These are phyloP conservation scores for Exutisphaerella laricina DNA, from an alignment of 2,329 filamentous ascomycete genomes.

Conservation along the genomic window DNA sequence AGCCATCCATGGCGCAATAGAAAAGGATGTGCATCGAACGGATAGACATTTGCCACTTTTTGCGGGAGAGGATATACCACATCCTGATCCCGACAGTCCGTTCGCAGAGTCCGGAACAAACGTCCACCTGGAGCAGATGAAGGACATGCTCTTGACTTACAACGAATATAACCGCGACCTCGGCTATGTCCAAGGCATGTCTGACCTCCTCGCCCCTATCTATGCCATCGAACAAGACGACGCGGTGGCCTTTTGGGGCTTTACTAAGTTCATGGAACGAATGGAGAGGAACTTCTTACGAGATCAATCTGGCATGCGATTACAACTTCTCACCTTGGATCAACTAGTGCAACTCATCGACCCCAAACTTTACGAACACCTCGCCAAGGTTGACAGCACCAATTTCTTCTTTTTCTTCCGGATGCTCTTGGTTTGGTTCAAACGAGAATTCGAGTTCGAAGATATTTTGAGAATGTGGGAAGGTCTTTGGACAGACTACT, in stretches of 20 bases:
- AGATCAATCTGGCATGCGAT: constrained; percentile 93
- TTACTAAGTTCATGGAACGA: constrained; percentile 91
- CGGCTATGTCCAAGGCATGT: constrained; percentile 98
- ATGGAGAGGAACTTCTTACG: constrained; percentile 97
- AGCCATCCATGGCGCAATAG: constrained; percentile 53
- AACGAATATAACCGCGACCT: constrained; percentile 96
- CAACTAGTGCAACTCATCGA: constrained; percentile 97
- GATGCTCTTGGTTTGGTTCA: constrained; percentile 98
- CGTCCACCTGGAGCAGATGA: constrained; percentile 96
- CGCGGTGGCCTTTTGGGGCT: constrained; percentile 93
- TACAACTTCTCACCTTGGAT: constrained; percentile 83
- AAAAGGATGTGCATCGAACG: constrained; percentile 97
- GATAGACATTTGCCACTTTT: constrained; percentile 95
- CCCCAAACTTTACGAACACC: constrained; percentile 83
- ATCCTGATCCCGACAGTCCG: constrained; percentile 91
- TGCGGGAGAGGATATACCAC: constrained; percentile 89
- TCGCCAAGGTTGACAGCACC: constrained; percentile 85
- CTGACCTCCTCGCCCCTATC: constrained; percentile 87
- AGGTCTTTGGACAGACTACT: constrained; percentile 84
- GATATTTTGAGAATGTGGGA: constrained; percentile 91
- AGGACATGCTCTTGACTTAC: constrained; percentile 97
- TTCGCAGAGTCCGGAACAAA: constrained; percentile 93
- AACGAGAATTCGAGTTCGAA: constrained; percentile 87
- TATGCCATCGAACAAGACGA: constrained; percentile 98
- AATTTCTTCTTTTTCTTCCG: constrained; percentile 99